Evolutionary conservation across 441 rosid genomes (phyloP).

Genomic region (Macaranga tanarius): DNA sequence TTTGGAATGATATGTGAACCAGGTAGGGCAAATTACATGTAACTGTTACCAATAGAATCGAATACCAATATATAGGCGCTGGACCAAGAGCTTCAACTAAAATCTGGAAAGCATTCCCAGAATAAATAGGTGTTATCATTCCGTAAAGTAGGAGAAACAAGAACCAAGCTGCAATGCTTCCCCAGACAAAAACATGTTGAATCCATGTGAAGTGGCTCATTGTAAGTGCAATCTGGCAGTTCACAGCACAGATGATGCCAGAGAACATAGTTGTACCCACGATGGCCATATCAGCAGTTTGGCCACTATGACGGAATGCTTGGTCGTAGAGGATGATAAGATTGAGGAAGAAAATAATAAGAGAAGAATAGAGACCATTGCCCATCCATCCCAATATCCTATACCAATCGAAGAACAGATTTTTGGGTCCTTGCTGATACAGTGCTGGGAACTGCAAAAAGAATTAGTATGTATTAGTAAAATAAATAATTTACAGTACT

Average conservation of each 20-base stretch:
- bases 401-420: slow-evolving; percentile 91
- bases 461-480: slow-evolving; percentile 12
- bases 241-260: slow-evolving; percentile 89
- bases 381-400: slow-evolving; percentile 97
- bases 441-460: slow-evolving; percentile 85
- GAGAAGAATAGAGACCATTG: slow-evolving; percentile 80
- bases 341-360: slow-evolving; percentile 73
- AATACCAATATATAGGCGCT: slow-evolving; percentile 75
- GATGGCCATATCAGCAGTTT: slow-evolving; percentile 91
- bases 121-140: slow-evolving; percentile 63
- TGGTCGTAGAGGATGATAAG: slow-evolving; percentile 64
- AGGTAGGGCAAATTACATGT: slow-evolving; percentile 76
- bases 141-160: slow-evolving; percentile 82
- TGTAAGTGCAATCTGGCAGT: slow-evolving; percentile 89
- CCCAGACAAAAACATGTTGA: slow-evolving; percentile 92
- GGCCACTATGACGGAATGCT: slow-evolving; percentile 74
- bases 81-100: slow-evolving; percentile 90
- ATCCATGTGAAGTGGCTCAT: slow-evolving; percentile 99
- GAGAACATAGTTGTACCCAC: slow-evolving; percentile 96
- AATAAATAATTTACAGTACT: no score
- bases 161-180: slow-evolving; percentile 84
- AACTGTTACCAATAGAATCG: slow-evolving; percentile 69
- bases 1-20: slow-evolving; percentile 73
- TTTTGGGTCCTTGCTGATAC: slow-evolving; percentile 93
- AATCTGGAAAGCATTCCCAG: slow-evolving; percentile 70